Base-by-base conservation (phyloP, 768 basidiomycete genomes). In the Panaeolus papilionaceus region DNA sequence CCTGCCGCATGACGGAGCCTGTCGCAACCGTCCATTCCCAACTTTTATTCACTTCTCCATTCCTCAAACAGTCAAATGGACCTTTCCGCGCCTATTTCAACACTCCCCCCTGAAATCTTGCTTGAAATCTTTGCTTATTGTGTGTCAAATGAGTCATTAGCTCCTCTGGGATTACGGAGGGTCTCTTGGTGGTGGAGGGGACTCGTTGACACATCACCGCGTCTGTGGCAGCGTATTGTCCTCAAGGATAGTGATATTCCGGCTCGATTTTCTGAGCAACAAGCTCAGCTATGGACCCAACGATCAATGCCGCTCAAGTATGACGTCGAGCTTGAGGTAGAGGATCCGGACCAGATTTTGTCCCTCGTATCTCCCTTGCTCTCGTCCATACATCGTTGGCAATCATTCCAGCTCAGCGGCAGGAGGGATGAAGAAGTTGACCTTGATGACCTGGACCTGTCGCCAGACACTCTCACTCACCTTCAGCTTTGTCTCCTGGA, bases 351-450 rank as follows among this genome's bases (percentile, higher is more conserved):
- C 66, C 78, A 78, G 66, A 79, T 92, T 39, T 81, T 92, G 3
- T 85, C 91, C 9, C 81, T 92, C 67, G 79, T 93, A 39, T 88
- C 89, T 0, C 89, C 88, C 4, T 80, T 92, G 40, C 78, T 93
- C 0, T 80, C 85, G 10, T 78, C 84, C 37, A 72, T 92, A 49
- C 73, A 79, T 66, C 86, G 92, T 45, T 92, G 91, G 90, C 79
- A 82, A 47, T 79, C 81, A 2, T 86, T 88, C 70, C 77, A 72
- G 2, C 77, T 91, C 63, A 76, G 79, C 20, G 82, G 82, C 58
- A 73, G 82, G 70, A 77, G 79, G 67, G 77, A 80, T 64, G 81
- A 84, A 65, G 74, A 71, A 62, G 51, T 79, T 14, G 49, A 73
- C 33, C 67, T 81, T 28, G 68, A 74, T 18, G 75, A 76, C 11